Base-by-base conservation (phyloP, 1,284 basidiomycete species). In the Sporisorium scitamineum region DNA sequence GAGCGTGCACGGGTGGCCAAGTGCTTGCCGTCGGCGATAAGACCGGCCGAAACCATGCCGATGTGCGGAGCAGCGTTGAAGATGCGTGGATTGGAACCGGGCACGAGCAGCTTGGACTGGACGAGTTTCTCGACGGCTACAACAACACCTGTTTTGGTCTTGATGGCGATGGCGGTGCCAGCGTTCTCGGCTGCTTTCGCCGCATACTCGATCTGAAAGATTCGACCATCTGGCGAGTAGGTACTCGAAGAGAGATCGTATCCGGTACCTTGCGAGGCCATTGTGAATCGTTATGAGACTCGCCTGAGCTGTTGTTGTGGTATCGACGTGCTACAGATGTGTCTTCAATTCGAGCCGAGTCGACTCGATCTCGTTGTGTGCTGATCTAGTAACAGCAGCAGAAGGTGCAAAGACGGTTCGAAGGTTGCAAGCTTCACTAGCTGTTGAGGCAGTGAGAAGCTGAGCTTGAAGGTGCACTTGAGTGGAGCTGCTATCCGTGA, bases 181-280 rank as follows among this genome's bases (percentile, higher is more conserved):
- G 96, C 94, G 87, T 97, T 97, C 87, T 99, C 97, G 62, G 98
- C 96, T 34, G 97, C 95, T 87, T 99, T 99, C 87, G 91, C 92
- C 56, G 97, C 97, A 85, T 99, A 99, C 87, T 99, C 97, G 86
- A 99, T 93, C 94, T 82, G 96, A 86, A 99, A 99, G 85, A 99
- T 94, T 78, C 97, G 91, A 27, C 96, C 96, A 87, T 99, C 96
- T 66, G 96, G 96, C 42, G 95, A 97, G 89, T 99, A 99, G 54
- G 96, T 99, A 84, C 94, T 96, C 51, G 96, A 94, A 64, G 95
- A 97, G 69, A 98, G 92, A 89, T 99, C 96, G 88, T 98, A 98
- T 63, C 96, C 96, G 80, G 95, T 97, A 71, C 95, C 95, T 84
- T 97, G 97, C 59, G 95, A 97, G 61, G 95, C 95, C 94, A 97